phyloP scores from a whole-genome alignment of 2,329 filamentous ascomycete genomes.

The Alternaria triticina region DNA sequence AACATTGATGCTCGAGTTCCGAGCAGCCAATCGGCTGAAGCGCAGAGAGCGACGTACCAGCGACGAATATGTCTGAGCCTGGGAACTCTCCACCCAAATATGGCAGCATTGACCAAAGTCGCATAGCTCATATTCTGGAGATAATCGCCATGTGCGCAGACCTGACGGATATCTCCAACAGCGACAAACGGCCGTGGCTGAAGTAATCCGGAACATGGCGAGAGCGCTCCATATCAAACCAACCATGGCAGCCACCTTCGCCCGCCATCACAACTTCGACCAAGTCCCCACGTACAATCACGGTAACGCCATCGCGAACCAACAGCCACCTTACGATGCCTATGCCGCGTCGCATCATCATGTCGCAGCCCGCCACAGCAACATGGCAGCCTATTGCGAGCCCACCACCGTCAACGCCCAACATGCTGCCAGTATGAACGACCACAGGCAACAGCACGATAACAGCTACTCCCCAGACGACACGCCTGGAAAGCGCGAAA shows the following conservation, averaged over 20 bases:
- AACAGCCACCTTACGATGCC: conserved; percentile 18
- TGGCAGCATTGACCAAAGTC: neutral
- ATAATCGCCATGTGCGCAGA: neutral
- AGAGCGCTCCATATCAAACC: conserved; percentile 1
- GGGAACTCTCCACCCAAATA: neutral
- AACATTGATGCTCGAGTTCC: neutral
- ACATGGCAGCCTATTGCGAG: conserved; percentile 20
- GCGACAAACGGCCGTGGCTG: neutral
- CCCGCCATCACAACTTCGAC: conserved; percentile 7
- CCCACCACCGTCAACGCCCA: conserved; percentile 6
- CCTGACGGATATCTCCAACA: neutral
- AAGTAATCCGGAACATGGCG: conserved; percentile 7
- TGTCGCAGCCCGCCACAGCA: conserved; percentile 18
- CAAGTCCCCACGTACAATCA: conserved; percentile 6
- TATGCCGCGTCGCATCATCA: conserved; percentile 27
- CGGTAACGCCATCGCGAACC: conserved; percentile 8
- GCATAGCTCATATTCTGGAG: neutral
- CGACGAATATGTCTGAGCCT: neutral
- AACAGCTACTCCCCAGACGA: conserved; percentile 7
- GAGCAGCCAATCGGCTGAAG: conserved; percentile 4
- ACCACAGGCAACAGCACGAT: conserved; percentile 10
- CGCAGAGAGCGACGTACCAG: neutral
- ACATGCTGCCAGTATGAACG: conserved; percentile 13
- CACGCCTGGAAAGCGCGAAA: conserved; percentile 1
- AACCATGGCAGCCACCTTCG: conserved; percentile 13